phyloP scores from a whole-genome alignment of 768 basidiomycete genomes.

The Grammothele lineata region DNA sequence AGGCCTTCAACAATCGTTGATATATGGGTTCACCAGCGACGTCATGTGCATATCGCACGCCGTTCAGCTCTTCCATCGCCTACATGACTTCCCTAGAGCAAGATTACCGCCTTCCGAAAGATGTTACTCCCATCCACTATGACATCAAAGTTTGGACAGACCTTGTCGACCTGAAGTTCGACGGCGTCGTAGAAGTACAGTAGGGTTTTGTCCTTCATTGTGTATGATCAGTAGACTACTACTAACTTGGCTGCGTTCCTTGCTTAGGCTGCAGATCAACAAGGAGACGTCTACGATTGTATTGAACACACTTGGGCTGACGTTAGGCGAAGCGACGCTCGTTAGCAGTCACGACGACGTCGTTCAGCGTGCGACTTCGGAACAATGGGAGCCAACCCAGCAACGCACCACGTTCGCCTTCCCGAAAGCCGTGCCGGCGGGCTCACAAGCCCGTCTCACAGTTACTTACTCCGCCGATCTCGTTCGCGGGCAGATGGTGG shows the following conservation, averaged over 20 bases:
- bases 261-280: constrained; percentile 55
- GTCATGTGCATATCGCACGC: too few species aligned
- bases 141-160: constrained; percentile 77
- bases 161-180: constrained; percentile 66
- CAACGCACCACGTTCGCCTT: constrained; percentile 68
- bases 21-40: too few species aligned
- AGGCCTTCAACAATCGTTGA: too few species aligned
- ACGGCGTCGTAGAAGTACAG: constrained; percentile 73
- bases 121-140: constrained; percentile 70
- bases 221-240: too few species aligned
- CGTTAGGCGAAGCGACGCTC: constrained; percentile 53
- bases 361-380: constrained; percentile 41
- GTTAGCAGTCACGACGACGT: constrained; percentile 49
- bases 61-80: too few species aligned
- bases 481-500: constrained; percentile 72
- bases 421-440: constrained; percentile 51
- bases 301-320: constrained; percentile 62
- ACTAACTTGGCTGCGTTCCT: constrained; percentile 1
- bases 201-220: too few species aligned
- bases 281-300: constrained; percentile 56
- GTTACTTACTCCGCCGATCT: constrained; percentile 64
- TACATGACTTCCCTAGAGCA: too few species aligned
- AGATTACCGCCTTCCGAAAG: constrained; percentile 69
- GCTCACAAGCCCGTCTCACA: constrained; percentile 63
- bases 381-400: constrained; percentile 51